Conservation (phyloP, 371 early-diverging fungal species). For the Fennellomyces sp. region DNA sequence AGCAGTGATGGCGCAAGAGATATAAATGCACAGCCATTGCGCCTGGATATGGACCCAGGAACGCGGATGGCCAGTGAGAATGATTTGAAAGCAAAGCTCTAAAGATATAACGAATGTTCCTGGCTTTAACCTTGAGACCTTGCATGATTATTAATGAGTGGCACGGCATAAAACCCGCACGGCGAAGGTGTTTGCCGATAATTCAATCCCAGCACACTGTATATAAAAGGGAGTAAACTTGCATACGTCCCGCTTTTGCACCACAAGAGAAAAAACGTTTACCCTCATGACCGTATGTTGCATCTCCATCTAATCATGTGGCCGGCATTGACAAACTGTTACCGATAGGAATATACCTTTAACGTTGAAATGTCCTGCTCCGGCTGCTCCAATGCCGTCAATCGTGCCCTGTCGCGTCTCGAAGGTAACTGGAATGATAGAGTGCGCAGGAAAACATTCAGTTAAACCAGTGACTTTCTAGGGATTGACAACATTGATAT, state of each 20-base stretch:
- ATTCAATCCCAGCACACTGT: too few relatives aligned
- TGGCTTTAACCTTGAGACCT: too few relatives aligned
- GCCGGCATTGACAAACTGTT: too few relatives aligned
- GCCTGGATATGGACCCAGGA: neutral
- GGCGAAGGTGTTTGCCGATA: too few relatives aligned
- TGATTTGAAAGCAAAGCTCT: neutral
- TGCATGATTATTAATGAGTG: too few relatives aligned
- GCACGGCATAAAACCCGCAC: too few relatives aligned
- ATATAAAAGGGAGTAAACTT: too few relatives aligned
- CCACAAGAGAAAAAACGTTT: too few relatives aligned
- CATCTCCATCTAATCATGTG: too few relatives aligned
- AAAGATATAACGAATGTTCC: too few relatives aligned
- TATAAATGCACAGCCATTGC: neutral
- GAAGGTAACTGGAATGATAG: slow-evolving; percentile 41
- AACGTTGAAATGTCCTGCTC: slow-evolving; percentile 84
- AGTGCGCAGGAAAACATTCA: neutral
- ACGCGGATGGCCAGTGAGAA: neutral
- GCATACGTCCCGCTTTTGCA: too few relatives aligned
- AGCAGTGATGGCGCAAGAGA: slow-evolving; percentile 4
- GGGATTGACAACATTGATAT: slow-evolving; percentile 66
- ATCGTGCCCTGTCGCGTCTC: slow-evolving; percentile 67
- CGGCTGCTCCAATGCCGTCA: slow-evolving; percentile 83
- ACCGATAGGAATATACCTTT: slow-evolving; percentile 63
- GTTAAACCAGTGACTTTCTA: slow-evolving; percentile 1
- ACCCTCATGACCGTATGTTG: too few relatives aligned